Percentiles rank a stretch among this genome's conserved stretches.
Evolutionary conservation across 768 basidiomycete genomes (phyloP).

Genomic region (Rhizopogon sp.): DNA sequence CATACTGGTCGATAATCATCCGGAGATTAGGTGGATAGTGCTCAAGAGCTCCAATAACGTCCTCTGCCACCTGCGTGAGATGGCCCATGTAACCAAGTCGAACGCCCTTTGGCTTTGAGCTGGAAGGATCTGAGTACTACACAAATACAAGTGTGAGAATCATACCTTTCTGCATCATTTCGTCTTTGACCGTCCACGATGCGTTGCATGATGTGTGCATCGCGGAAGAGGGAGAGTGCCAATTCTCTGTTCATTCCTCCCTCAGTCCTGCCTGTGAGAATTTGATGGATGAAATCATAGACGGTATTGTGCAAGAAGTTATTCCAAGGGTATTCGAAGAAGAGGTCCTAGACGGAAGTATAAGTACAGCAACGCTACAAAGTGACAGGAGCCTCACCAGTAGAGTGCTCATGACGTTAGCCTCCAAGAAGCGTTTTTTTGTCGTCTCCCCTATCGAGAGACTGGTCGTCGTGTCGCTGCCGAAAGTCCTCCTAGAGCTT

Average conservation of each 20-base stretch:
- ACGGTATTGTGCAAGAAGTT: constrained; percentile 97
- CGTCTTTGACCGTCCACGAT: constrained; percentile 81
- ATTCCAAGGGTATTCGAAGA: constrained; percentile 96
- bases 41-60: constrained; percentile 84
- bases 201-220: constrained; percentile 75
- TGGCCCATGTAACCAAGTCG: constrained; percentile 97
- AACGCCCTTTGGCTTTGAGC: constrained; percentile 68
- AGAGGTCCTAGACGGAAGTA: constrained; percentile 61
- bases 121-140: constrained; percentile 21
- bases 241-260: constrained; percentile 82
- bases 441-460: constrained; percentile 72
- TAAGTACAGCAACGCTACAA: neutral
- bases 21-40: constrained; percentile 81
- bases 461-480: constrained; percentile 29
- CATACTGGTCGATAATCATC: constrained; percentile 55
- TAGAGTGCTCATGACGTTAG: constrained; percentile 67
- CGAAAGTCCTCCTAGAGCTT: constrained; percentile 44
- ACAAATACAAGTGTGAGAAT: constrained; percentile 5
- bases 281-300: constrained; percentile 94
- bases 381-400: constrained; percentile 50
- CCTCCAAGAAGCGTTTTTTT: constrained; percentile 73
- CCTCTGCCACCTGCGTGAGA: constrained; percentile 90
- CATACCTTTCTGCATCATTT: constrained; percentile 75
- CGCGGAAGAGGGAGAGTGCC: constrained; percentile 79
- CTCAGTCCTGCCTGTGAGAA: constrained; percentile 84